phyloP scores from a whole-genome alignment of 345 rosid genomes.

The Eutrema heterophyllum region DNA sequence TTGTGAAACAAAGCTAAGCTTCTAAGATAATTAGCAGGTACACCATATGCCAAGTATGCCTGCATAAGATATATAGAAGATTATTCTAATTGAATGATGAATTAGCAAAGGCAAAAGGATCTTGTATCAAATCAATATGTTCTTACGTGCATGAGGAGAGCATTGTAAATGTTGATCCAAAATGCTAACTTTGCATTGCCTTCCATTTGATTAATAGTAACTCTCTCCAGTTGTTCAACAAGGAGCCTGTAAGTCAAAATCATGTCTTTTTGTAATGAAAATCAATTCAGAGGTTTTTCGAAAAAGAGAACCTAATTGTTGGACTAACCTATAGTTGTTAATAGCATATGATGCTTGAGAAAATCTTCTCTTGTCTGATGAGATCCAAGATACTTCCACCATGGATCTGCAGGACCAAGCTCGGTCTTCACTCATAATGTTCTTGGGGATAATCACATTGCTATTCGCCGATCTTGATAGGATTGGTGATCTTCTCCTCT shows the following conservation, averaged over 20 bases:
- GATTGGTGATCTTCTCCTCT: slow-evolving; percentile 40
- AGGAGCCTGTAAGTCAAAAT: slow-evolving; percentile 53
- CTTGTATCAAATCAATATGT: neutral
- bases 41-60: slow-evolving; percentile 90
- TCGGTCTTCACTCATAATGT: slow-evolving; percentile 41
- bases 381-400: slow-evolving; percentile 69
- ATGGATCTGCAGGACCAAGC: slow-evolving; percentile 67
- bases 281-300: neutral
- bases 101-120: neutral
- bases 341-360: slow-evolving; percentile 70
- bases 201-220: slow-evolving; percentile 57
- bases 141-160: slow-evolving; percentile 93
- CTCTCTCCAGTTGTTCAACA: slow-evolving; percentile 83
- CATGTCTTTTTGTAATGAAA: neutral
- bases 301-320: neutral
- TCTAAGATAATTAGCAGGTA: slow-evolving; percentile 63
- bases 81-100: neutral
- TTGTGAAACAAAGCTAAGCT: slow-evolving; percentile 88
- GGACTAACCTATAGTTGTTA: slow-evolving; percentile 59
- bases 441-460: slow-evolving; percentile 53
- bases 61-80: slow-evolving; percentile 22
- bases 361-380: slow-evolving; percentile 59
- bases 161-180: slow-evolving; percentile 89
- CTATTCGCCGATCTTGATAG: slow-evolving; percentile 58
- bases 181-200: slow-evolving; percentile 57